These are phyloP conservation scores for Parastagonospora nodorum DNA, from an alignment of 2,329 filamentous ascomycete species.

Conservation along the genomic window DNA sequence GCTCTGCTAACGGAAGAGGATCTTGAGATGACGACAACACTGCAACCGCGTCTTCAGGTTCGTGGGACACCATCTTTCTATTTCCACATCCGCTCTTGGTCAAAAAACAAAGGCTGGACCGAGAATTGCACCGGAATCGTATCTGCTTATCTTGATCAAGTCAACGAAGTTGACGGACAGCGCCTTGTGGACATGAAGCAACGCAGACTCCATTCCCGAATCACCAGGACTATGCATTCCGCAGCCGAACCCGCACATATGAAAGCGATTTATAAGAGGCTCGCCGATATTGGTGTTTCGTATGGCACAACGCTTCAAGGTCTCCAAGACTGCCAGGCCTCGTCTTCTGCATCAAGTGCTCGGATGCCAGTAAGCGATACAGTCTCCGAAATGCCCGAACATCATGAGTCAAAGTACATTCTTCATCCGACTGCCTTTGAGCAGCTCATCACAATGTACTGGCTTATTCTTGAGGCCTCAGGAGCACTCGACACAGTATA, in stretches of 20 bases:
- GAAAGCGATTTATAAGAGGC: conserved; percentile 52
- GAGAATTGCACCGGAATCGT: conserved; percentile 58
- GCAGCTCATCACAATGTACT: conserved; percentile 34
- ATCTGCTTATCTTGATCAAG: conserved; percentile 44
- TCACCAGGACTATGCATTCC: conserved; percentile 2
- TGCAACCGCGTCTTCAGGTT: conserved; percentile 16
- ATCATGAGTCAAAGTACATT: conserved; percentile 29
- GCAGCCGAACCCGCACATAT: conserved; percentile 19
- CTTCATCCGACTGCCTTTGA: conserved; percentile 35
- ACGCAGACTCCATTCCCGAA: conserved; percentile 19
- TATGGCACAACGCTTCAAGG: conserved; percentile 61
- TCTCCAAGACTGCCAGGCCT: conserved; percentile 53
- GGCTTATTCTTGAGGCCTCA: conserved; percentile 27
- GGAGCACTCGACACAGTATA: conserved; percentile 16
- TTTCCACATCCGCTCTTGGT: conserved; percentile 62
- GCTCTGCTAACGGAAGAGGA: conserved; percentile 36
- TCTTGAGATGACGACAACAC: conserved; percentile 35
- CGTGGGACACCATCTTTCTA: not conserved
- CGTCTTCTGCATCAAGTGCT: conserved; percentile 32
- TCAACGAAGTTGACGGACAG: conserved; percentile 50
- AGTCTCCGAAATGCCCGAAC: conserved; percentile 31
- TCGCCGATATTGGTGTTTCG: conserved; percentile 54
- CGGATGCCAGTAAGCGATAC: conserved; percentile 24
- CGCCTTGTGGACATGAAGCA: conserved; percentile 1
- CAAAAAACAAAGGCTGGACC: conserved; percentile 58